phyloP scores from a whole-genome alignment of 345 rosid genomes.

The Trapa incisa region DNA sequence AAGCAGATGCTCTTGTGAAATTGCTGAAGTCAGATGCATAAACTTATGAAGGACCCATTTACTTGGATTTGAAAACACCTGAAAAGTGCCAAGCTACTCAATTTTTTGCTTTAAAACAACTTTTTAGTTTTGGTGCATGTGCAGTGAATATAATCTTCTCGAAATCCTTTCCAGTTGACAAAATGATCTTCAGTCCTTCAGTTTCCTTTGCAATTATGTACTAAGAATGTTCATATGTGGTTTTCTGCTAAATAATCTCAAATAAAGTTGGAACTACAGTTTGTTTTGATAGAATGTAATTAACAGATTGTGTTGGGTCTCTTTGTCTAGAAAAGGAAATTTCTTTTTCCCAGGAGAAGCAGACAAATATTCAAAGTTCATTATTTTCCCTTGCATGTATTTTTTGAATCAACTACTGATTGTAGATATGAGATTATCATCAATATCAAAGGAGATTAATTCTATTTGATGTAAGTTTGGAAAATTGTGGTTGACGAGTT shows the following conservation, averaged over 20 bases:
- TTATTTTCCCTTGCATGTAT: too few relatives aligned
- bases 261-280: not conserved
- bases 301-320: not conserved
- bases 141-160: not conserved
- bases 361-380: not conserved
- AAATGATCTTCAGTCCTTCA: not conserved
- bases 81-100: not conserved
- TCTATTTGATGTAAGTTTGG: not conserved
- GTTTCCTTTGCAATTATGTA: too few relatives aligned
- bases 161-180: not conserved
- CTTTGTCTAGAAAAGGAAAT: not conserved
- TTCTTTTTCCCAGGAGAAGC: not conserved
- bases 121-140: not conserved
- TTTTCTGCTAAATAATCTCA: not conserved
- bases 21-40: not conserved
- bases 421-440: not conserved
- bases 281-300: not conserved
- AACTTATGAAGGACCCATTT: not conserved
- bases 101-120: not conserved
- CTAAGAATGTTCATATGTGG: not conserved
- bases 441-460: not conserved
- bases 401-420: not conserved
- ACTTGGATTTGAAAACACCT: not conserved
- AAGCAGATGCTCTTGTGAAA: not conserved
- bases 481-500: not conserved